Conservation (phyloP, 495 filamentous ascomycete species). For the Aspergillus biplanus region DNA sequence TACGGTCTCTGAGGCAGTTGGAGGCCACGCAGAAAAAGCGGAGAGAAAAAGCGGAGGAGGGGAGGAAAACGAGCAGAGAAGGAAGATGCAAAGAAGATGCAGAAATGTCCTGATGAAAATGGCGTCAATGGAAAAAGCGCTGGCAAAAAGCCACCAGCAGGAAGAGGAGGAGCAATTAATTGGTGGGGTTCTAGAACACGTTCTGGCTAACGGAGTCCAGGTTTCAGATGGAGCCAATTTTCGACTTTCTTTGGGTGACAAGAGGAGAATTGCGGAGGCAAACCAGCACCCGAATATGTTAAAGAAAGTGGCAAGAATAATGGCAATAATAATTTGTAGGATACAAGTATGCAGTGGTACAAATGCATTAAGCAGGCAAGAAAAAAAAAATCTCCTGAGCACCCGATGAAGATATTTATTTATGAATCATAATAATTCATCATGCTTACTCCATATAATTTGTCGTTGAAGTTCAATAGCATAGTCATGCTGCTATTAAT, state of each 20-base stretch:
- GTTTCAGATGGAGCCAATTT: conserved; percentile 1
- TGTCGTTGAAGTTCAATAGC: conserved; percentile 7
- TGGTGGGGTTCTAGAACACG: conserved; percentile 13
- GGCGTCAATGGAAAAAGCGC: not conserved
- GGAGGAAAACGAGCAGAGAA: not conserved
- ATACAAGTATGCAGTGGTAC: not conserved
- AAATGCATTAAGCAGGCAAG: not conserved
- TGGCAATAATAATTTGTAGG: not conserved
- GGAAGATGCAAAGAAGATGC: not conserved
- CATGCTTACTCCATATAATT: too few species aligned
- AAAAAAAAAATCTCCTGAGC: not conserved
- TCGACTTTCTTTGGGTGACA: not conserved
- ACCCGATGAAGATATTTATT: not conserved
- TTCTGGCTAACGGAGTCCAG: conserved; percentile 3
- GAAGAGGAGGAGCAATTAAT: not conserved
- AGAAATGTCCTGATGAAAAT: not conserved
- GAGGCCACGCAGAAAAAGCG: not conserved
- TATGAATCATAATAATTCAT: not conserved
- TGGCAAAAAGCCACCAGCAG: not conserved
- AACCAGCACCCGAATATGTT: not conserved
- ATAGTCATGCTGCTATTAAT: conserved; percentile 19
- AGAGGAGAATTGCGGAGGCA: not conserved
- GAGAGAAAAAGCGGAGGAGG: not conserved
- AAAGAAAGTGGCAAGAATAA: too few species aligned
- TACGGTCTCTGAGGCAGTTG: not conserved